phyloP scores from a whole-genome alignment of 768 basidiomycete species.

The Filobasidium wieringae region DNA sequence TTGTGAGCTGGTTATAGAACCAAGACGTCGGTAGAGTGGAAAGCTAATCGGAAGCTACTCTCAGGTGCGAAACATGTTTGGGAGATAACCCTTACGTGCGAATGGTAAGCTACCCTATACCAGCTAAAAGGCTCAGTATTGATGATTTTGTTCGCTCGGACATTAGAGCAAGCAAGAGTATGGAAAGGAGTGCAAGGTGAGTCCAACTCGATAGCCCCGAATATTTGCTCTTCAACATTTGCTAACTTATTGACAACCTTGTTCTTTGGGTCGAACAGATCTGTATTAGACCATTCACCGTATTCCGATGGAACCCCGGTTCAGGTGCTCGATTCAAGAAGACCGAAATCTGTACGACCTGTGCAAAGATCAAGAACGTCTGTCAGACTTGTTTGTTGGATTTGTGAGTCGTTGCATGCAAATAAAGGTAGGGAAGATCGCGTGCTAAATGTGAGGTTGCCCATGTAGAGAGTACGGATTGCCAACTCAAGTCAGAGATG shows the following conservation, averaged over 20 bases:
- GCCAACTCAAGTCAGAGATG: slow-evolving; percentile 94
- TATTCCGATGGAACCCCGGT: slow-evolving; percentile 98
- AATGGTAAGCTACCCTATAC: slow-evolving; percentile 54
- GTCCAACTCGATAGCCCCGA: no score
- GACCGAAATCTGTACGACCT: slow-evolving; percentile 93
- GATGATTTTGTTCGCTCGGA: not conserved
- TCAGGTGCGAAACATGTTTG: slow-evolving; percentile 44
- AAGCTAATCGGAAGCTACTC: not conserved
- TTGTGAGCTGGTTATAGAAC: slow-evolving; percentile 32
- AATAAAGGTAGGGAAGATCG: not conserved
- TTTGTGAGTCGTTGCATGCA: slow-evolving; percentile 41
- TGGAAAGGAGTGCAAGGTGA: slow-evolving; percentile 73
- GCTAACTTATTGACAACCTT: no score
- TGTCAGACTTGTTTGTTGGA: slow-evolving; percentile 97
- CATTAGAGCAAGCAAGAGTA: slow-evolving; percentile 88
- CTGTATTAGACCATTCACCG: slow-evolving; percentile 88
- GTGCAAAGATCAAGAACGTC: slow-evolving; percentile 60
- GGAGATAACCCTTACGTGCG: slow-evolving; percentile 84
- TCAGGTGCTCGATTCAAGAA: slow-evolving; percentile 86
- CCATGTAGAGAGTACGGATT: slow-evolving; percentile 62
- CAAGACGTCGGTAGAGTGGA: not conserved
- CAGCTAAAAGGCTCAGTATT: not conserved
- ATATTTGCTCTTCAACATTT: no score
- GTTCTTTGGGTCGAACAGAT: slow-evolving; percentile 41
- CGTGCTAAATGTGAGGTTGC: no score